Percentiles rank a stretch among this genome's conserved stretches.
Conservation (phyloP, 2,329 filamentous ascomycete genomes). For the Plectosphaerella plurivora region DNA sequence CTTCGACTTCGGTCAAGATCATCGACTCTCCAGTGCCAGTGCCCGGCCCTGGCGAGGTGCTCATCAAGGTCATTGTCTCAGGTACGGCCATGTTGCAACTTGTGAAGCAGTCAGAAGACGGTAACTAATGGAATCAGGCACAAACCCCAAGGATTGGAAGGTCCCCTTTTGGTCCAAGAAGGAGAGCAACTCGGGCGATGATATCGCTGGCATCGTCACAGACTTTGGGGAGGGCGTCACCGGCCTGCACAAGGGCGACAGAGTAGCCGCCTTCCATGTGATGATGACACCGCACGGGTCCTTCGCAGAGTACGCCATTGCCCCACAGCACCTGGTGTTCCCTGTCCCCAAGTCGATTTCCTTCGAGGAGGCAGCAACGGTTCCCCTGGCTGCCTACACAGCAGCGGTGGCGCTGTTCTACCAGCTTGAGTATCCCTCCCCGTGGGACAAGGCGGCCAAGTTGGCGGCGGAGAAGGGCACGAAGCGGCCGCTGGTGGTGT, state of each 20-base stretch:
- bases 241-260: conserved; percentile 28
- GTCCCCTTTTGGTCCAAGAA: conserved; percentile 4
- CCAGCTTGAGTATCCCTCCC: conserved; percentile 39
- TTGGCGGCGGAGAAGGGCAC: neutral
- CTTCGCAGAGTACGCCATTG: conserved; percentile 59
- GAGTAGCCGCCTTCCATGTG: conserved; percentile 44
- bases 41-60: conserved; percentile 14
- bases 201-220: conserved; percentile 17
- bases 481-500: conserved; percentile 31
- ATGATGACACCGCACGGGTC: conserved; percentile 46
- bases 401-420: conserved; percentile 46
- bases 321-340: conserved; percentile 52
- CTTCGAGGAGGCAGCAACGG: conserved; percentile 53
- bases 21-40: conserved; percentile 9
- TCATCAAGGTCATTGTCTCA: conserved; percentile 15
- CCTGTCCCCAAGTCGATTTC: conserved; percentile 41
- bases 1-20: conserved; percentile 6
- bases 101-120: neutral
- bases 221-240: conserved; percentile 13
- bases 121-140: conserved; percentile 7
- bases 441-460: conserved; percentile 34
- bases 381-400: conserved; percentile 53
- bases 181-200: conserved; percentile 19
- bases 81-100: neutral
- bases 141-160: conserved; percentile 24